A percentile compares a stretch with the other conserved stretches of the same genome.
Conservation (phyloP, 2,329 filamentous ascomycete species). For the Colletotrichum orbiculare region DNA sequence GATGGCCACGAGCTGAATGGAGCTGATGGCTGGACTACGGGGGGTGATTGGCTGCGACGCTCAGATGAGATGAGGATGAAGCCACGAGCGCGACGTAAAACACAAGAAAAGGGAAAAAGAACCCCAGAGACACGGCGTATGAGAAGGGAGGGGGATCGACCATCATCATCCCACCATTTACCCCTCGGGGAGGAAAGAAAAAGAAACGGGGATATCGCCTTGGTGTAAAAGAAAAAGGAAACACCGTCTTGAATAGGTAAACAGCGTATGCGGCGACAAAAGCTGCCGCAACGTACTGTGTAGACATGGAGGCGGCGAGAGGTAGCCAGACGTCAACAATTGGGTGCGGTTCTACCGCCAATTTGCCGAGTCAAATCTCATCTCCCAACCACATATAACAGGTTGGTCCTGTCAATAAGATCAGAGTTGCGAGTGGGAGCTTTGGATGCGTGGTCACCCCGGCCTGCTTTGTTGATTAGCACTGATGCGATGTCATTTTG, state of each 20-base stretch:
- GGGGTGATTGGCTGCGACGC: constrained; percentile 23
- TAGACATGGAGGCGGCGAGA: constrained; percentile 4
- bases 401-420: constrained; percentile 18
- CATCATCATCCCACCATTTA: constrained; percentile 16
- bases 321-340: not conserved
- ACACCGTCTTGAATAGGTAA: constrained; percentile 1
- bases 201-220: constrained; percentile 26
- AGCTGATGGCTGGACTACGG: constrained; percentile 25
- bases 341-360: constrained; percentile 3
- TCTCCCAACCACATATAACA: constrained; percentile 22
- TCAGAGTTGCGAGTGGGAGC: constrained; percentile 15
- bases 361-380: constrained; percentile 17
- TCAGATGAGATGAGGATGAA: constrained; percentile 23
- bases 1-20: constrained; percentile 17
- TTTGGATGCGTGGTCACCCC: constrained; percentile 20
- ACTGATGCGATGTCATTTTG: constrained; percentile 7
- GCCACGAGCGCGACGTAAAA: constrained; percentile 30
- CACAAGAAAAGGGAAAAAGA: constrained; percentile 21
- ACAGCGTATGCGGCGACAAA: constrained; percentile 1
- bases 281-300: constrained; percentile 9
- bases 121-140: constrained; percentile 24
- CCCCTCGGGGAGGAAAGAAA: constrained; percentile 6
- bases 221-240: no score
- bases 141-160: constrained; percentile 29
- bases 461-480: constrained; percentile 16